Base-by-base conservation (phyloP, 2,329 filamentous ascomycete genomes). In the Endocalyx cinctus region DNA sequence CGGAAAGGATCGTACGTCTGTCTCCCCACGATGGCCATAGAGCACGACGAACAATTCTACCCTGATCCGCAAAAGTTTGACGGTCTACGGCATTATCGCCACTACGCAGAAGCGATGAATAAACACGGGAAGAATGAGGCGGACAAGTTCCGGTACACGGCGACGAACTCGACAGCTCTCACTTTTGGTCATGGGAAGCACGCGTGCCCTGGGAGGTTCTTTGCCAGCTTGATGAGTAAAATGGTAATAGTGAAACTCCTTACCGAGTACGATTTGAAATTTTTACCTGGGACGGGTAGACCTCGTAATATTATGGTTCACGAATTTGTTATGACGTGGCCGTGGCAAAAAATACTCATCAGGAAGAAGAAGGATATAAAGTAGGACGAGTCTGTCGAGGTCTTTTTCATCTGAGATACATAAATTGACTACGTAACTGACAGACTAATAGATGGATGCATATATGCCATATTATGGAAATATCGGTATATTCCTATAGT, bases 141-240 rank as follows among this genome's bases (percentile, higher is more conserved):
- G 22, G 19, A 25, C 5, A 4, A 31, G 15, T 34, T 27, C 10
- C 30, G 10, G 12, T 40, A 37, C 28, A 29, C 34, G 8, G 48
- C 54, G 6, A 59, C 57, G 1, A 52, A 45, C 11, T 28, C 33
- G 4, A 47, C 55, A 10, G 44, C 53, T 29, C 46, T 58, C 6
- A 50, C 40, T 4, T 64, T 63, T 30, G 61, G 60, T 0, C 55
- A 62, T 32, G 62, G 62, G 3, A 29, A 47, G 19, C 45, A 58
- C 25, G 51, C 54, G 0, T 60, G 57, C 29, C 56, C 58, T 3
- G 57, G 58, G 0, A 36, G 56, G 0, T 55, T 52, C 38, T 55
- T 57, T 31, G 56, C 57, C 1, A 41, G 42, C 10, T 31, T 49
- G 4, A 39, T 47, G 17, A 47, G 60, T 19, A 60, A 60, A 39